Base-by-base conservation (phyloP, 352 stramenopile genomes). In the Peronospora destructor region DNA sequence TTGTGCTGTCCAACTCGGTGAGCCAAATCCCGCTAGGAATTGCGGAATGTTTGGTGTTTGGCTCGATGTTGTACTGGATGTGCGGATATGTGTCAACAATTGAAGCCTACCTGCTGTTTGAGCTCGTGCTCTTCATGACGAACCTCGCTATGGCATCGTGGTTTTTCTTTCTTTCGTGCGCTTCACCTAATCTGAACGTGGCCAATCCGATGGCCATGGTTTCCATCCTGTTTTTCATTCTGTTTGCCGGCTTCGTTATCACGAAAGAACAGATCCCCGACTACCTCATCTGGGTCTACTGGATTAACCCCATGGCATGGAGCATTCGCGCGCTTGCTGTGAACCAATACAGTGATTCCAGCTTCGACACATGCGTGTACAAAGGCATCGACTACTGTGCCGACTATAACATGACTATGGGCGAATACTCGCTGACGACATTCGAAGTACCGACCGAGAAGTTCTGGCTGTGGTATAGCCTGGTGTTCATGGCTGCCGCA, bases 281-380 rank as follows among this genome's bases (percentile, higher is more conserved):
- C 39, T 59, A 59, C 36, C 26, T 64, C 17, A 33, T 59, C 5
- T 64, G 49, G 49, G 0, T 64, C 8, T 59, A 64, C 25, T 64
- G 49, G 56, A 26, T 59, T 3, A 59, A 59, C 11, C 56, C 56
- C 10, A 21, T 64, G 1, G 26, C 30, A 2, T 64, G 56, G 56
- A 30, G 56, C 8, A 30, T 64, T n/a, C 49, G 49, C 17, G 49
- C 49, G 0, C 33, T 64, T 1, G 49, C 56, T 8, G 43, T 64
- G 2, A 64, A 55, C 28, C 54, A 76, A 33, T 76, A 66, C 46
- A 53, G 40, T 0, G 41, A 61, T 9, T 19, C 33, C 0, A 38
- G 35, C 6, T 66, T 74, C 10, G 53, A 72, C 14, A 48, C 38
- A 1, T 69, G 58, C 2, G 36, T 57, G 14, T 72, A 70, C 26